Percentiles rank a stretch among this genome's conserved stretches.
phyloP scores from a whole-genome alignment of 2,329 filamentous ascomycete species.

The Calonectria honghensis region DNA sequence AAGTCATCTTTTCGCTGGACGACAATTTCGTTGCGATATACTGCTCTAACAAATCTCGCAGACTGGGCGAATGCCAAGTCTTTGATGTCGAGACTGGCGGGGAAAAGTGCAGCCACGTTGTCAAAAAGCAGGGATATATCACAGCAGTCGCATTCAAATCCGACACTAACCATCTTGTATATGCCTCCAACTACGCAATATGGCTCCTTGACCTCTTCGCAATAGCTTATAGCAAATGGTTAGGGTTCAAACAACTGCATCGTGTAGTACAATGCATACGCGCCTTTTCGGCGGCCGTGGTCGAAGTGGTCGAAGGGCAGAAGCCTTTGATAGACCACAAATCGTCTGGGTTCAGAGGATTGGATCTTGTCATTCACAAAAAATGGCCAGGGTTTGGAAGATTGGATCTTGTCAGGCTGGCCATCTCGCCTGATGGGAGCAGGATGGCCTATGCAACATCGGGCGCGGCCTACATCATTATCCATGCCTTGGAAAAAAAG shows the following conservation, averaged over 20 bases:
- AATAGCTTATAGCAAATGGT: too few species aligned
- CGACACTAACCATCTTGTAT: neutral
- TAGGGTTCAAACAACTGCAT: too few species aligned
- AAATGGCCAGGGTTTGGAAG: neutral
- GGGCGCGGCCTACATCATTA: neutral
- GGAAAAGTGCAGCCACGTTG: neutral
- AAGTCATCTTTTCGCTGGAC: neutral
- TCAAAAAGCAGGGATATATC: neutral
- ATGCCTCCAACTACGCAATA: neutral
- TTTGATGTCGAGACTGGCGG: neutral
- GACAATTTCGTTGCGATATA: neutral
- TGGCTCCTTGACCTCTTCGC: neutral
- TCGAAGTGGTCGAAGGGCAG: too few species aligned
- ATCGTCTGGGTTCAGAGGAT: neutral
- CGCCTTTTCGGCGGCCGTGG: too few species aligned
- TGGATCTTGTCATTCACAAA: too few species aligned
- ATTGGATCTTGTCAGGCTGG: neutral
- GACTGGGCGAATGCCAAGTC: neutral
- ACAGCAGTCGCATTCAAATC: neutral
- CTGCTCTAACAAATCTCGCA: neutral
- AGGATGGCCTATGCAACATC: neutral
- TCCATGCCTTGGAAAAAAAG: neutral
- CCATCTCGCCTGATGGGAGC: neutral
- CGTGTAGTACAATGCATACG: too few species aligned
- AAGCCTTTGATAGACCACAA: neutral